These are phyloP conservation scores for Leptographium flavum DNA, from an alignment of 2,329 filamentous ascomycete genomes.

Conservation along the genomic window DNA sequence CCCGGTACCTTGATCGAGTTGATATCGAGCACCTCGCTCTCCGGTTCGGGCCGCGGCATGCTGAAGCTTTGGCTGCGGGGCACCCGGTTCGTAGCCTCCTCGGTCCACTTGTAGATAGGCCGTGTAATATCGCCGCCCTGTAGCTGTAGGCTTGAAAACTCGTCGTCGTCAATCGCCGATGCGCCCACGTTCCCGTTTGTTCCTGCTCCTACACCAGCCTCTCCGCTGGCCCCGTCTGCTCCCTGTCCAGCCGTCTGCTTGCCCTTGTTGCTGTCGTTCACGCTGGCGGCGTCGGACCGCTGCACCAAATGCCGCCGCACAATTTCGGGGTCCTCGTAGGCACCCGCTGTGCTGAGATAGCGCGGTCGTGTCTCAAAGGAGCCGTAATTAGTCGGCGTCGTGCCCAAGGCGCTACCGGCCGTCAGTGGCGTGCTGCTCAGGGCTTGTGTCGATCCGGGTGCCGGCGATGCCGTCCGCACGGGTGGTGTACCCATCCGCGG, in stretches of 20 bases:
- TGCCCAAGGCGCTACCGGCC: slow-evolving; percentile 15
- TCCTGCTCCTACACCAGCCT: slow-evolving; percentile 23
- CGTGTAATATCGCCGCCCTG: slow-evolving; percentile 92
- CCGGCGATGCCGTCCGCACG: slow-evolving; percentile 42
- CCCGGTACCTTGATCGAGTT: slow-evolving; percentile 85
- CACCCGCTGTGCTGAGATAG: slow-evolving; percentile 33
- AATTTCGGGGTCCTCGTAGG: slow-evolving; percentile 81
- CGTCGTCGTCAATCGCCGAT: slow-evolving; percentile 42
- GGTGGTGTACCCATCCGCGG: slow-evolving; percentile 56
- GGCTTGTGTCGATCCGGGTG: neutral
- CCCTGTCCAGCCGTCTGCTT: slow-evolving; percentile 35
- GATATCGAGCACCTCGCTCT: slow-evolving; percentile 71
- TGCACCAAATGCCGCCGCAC: slow-evolving; percentile 78
- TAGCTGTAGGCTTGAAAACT: slow-evolving; percentile 84
- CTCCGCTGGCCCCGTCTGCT: slow-evolving; percentile 30
- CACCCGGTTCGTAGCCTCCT: slow-evolving; percentile 61
- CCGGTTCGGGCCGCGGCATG: slow-evolving; percentile 60
- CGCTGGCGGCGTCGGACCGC: slow-evolving; percentile 38
- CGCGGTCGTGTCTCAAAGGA: slow-evolving; percentile 64
- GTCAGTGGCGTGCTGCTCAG: slow-evolving; percentile 3
- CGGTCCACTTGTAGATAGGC: slow-evolving; percentile 92
- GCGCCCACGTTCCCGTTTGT: slow-evolving; percentile 13
- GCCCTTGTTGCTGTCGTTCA: slow-evolving; percentile 39
- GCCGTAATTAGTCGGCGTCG: slow-evolving; percentile 62
- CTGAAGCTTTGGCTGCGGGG: slow-evolving; percentile 83